phyloP scores from a whole-genome alignment of 176 grass and related monocot species.

The Rhynchospora tenuis region DNA sequence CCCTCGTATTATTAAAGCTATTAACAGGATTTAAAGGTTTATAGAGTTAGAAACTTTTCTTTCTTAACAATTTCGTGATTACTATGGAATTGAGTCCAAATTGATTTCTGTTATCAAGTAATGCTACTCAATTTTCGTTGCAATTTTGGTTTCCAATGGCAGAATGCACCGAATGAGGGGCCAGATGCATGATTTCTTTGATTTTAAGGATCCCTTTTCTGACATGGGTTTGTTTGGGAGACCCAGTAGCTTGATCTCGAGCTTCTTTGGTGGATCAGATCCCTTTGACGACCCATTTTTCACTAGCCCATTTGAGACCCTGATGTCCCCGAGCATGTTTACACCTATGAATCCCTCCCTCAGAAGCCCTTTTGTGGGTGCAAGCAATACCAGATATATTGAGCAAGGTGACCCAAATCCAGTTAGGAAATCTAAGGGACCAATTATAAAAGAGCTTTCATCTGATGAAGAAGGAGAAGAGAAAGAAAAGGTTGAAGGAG shows the following conservation, averaged over 20 bases:
- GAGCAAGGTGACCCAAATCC: constrained; percentile 35
- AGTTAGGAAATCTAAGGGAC: constrained; percentile 33
- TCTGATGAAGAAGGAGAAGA: constrained; percentile 45
- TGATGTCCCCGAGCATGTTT: constrained; percentile 48
- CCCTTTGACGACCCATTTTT: constrained; percentile 72
- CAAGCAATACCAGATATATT: constrained; percentile 26
- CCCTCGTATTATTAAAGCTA: too few relatives aligned
- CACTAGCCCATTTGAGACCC: constrained; percentile 38
- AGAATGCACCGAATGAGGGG: constrained; percentile 50
- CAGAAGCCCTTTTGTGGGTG: constrained; percentile 18
- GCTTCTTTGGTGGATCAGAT: constrained; percentile 49
- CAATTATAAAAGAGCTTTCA: constrained; percentile 61
- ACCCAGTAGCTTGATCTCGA: constrained; percentile 36
- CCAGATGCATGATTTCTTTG: constrained; percentile 42
- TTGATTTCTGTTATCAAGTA: background rate
- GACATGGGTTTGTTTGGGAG: constrained; percentile 29
- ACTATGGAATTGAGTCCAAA: background rate
- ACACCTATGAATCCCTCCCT: constrained; percentile 25
- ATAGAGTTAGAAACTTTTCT: too few relatives aligned
- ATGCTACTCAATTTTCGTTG: background rate
- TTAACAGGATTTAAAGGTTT: too few relatives aligned
- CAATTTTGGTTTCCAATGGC: background rate
- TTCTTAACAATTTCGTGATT: background rate
- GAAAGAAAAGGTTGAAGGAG: constrained; percentile 21
- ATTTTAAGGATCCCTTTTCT: constrained; percentile 39